phyloP scores from a whole-genome alignment of 257 asterid genomes.

The Solanum appendiculatum region DNA sequence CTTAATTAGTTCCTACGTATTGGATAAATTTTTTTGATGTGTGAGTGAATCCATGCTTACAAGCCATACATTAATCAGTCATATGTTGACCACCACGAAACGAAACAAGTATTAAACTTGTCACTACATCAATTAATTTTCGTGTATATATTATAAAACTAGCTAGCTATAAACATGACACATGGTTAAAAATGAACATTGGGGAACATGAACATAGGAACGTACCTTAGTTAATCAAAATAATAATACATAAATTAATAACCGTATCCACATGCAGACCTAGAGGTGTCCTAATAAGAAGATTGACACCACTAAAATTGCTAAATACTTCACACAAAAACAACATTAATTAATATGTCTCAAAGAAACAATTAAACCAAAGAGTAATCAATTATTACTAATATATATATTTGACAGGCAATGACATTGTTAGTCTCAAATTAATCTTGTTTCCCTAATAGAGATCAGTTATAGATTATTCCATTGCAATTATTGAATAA shows the following conservation, averaged over 20 bases:
- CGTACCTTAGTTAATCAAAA: neutral
- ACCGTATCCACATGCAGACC: neutral
- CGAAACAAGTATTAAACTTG: neutral
- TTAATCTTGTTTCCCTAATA: neutral
- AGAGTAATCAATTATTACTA: neutral
- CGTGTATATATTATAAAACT: neutral
- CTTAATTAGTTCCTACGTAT: neutral
- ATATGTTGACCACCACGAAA: neutral
- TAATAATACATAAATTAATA: neutral
- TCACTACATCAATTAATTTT: neutral
- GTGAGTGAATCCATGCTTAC: neutral
- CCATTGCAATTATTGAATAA: constrained; percentile 4
- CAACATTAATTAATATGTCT: neutral
- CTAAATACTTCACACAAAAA: neutral
- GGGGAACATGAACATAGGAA: neutral
- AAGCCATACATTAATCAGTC: neutral
- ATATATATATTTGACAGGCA: neutral
- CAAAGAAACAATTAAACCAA: neutral
- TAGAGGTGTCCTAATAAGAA: neutral
- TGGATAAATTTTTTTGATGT: neutral
- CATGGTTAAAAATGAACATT: neutral
- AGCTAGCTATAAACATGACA: neutral
- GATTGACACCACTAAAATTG: neutral
- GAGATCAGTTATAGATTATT: neutral
- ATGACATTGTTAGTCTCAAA: neutral